Conservation (phyloP, 1,284 basidiomycete species). For the Singerocomus inundabilis region DNA sequence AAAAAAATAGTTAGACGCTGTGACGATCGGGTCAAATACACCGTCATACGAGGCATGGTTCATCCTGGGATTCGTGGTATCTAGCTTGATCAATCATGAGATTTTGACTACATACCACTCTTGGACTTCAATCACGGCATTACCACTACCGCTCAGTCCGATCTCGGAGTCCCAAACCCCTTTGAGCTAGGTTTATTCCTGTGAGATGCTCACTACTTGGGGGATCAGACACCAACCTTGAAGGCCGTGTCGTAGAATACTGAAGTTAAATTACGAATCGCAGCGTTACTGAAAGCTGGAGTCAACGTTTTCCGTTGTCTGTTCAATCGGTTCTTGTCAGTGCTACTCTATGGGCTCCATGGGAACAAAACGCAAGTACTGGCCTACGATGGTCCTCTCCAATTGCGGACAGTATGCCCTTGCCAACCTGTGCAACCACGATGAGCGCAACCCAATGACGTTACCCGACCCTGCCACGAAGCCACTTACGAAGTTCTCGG, state of each 20-base stretch:
- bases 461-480: too few species aligned
- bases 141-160: slow-evolving; percentile 32
- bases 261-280: slow-evolving; percentile 41
- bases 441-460: not conserved
- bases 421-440: slow-evolving; percentile 16
- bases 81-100: slow-evolving; percentile 11
- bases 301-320: slow-evolving; percentile 47
- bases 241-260: slow-evolving; percentile 45
- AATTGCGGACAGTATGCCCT: slow-evolving; percentile 17
- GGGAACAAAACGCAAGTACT: not conserved
- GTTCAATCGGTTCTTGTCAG: not conserved
- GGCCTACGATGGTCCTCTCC: slow-evolving; percentile 28
- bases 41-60: slow-evolving; percentile 45
- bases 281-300: slow-evolving; percentile 48
- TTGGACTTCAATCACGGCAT: slow-evolving; percentile 51
- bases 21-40: slow-evolving; percentile 10
- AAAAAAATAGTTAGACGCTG: slow-evolving; percentile 25
- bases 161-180: slow-evolving; percentile 49
- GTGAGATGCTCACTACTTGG: not conserved
- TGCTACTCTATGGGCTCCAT: too few species aligned
- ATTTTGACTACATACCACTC: slow-evolving; percentile 15
- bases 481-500: slow-evolving; percentile 23
- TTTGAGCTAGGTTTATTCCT: slow-evolving; percentile 32
- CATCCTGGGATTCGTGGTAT: slow-evolving; percentile 44
- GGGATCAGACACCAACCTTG: slow-evolving; percentile 23